Evolutionary conservation across 108 stramenopile species (phyloP).

Genomic region (Hondaea fermentalgiana): DNA sequence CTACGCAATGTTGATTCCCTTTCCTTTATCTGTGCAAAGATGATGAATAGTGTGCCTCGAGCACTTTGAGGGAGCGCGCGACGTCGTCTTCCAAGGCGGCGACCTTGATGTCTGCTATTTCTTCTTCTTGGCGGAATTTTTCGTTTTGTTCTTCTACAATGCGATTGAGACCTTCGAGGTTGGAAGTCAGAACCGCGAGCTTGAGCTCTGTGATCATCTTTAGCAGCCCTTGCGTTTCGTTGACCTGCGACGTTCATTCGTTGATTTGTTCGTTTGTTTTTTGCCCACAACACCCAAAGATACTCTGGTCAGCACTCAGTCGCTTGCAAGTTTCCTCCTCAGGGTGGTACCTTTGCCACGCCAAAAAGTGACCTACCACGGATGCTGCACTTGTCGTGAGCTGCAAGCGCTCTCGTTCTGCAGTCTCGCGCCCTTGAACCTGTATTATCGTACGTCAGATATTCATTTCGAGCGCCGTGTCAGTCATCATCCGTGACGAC

Average conservation of each 20-base stretch:
- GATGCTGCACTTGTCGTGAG: not conserved
- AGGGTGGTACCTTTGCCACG: no score
- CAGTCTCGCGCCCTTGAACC: not conserved
- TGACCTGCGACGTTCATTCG: not conserved
- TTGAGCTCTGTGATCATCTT: slow-evolving; percentile 12
- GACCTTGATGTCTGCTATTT: not conserved
- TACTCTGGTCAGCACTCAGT: not conserved
- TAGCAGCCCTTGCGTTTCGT: not conserved
- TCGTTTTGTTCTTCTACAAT: not conserved
- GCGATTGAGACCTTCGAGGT: not conserved
- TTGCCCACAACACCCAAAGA: not conserved
- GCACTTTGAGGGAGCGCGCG: not conserved
- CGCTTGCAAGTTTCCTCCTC: not conserved
- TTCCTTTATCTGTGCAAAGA: not conserved
- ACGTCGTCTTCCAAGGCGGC: not conserved
- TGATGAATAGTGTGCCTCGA: not conserved
- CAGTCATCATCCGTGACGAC: not conserved
- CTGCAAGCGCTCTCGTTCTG: not conserved
- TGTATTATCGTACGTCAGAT: not conserved
- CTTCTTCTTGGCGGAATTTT: not conserved
- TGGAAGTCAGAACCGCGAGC: slow-evolving; percentile 8
- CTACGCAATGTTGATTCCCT: not conserved
- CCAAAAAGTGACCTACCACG: not conserved
- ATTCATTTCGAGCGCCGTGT: not conserved
- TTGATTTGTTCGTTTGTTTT: not conserved